Conservation (phyloP, 768 basidiomycete species). For the Leccinum obscurum region DNA sequence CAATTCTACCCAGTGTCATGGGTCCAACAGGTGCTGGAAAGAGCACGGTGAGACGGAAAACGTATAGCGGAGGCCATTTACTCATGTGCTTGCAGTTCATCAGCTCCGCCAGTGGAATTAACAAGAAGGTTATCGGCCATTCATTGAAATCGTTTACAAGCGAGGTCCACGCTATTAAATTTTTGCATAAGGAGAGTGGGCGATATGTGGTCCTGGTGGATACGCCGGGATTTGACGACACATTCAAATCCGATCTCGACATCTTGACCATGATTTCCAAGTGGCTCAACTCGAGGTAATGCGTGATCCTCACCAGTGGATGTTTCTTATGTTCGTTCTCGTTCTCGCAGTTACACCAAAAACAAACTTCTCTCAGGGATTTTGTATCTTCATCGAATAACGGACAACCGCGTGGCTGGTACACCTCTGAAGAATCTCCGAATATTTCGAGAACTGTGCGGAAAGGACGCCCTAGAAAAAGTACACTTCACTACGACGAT, state of each 20-base stretch:
- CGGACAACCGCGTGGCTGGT: too few relatives aligned
- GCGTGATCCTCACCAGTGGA: too few relatives aligned
- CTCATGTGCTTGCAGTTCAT: neutral
- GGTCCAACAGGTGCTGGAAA: neutral
- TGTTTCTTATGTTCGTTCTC: too few relatives aligned
- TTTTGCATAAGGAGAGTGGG: constrained; percentile 1
- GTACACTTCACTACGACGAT: too few relatives aligned
- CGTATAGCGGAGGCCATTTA: neutral
- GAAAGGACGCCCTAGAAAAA: too few relatives aligned
- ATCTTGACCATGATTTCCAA: constrained; percentile 14
- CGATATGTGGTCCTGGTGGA: constrained; percentile 12
- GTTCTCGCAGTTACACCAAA: too few relatives aligned
- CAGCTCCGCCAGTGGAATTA: neutral
- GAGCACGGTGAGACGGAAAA: neutral
- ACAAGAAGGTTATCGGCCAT: neutral
- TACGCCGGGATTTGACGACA: constrained; percentile 20
- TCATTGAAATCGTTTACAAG: constrained; percentile 12
- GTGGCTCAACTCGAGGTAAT: constrained; percentile 17
- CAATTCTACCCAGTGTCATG: neutral
- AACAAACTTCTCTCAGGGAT: too few relatives aligned
- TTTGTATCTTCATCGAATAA: too few relatives aligned
- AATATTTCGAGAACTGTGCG: too few relatives aligned
- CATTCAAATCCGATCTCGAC: constrained; percentile 13
- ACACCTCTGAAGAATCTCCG: too few relatives aligned
- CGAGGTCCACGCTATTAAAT: constrained; percentile 8